A percentile compares a stretch with the other conserved stretches of the same genome.
phyloP scores from a whole-genome alignment of 2,329 filamentous ascomycete species.

The Scedosporium minutisporum region DNA sequence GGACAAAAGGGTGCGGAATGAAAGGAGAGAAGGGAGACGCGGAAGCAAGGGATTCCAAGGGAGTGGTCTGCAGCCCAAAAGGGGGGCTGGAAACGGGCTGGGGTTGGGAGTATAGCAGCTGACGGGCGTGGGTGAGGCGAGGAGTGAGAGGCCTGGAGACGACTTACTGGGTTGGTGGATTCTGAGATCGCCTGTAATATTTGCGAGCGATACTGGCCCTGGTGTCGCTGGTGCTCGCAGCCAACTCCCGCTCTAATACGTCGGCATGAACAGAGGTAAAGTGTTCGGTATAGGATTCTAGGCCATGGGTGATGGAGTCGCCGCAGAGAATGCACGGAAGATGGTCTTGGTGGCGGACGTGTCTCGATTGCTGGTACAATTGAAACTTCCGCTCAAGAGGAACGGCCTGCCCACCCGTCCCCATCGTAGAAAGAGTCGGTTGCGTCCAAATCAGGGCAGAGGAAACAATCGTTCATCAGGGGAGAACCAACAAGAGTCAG shows the following conservation, averaged over 20 bases:
- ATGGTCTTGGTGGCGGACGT: not conserved
- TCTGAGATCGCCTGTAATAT: slow-evolving; percentile 1
- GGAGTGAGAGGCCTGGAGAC: not conserved
- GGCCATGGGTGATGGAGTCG: not conserved
- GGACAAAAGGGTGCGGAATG: not conserved
- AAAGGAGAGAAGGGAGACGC: not conserved
- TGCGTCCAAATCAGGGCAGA: no score
- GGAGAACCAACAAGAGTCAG: no score
- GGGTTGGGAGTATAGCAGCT: not conserved
- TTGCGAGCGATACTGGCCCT: not conserved
- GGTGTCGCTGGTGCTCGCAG: not conserved
- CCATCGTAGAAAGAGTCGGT: no score
- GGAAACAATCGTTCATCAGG: no score
- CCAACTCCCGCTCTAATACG: not conserved
- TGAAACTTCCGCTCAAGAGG: not conserved
- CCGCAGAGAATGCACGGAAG: not conserved
- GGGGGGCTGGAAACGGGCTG: not conserved
- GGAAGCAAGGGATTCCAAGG: not conserved
- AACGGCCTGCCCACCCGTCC: not conserved
- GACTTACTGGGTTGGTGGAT: not conserved
- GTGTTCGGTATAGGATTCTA: not conserved
- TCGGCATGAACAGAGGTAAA: not conserved
- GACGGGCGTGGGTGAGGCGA: not conserved
- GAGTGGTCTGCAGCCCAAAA: no score
- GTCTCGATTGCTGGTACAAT: not conserved